Evolutionary conservation across 768 basidiomycete genomes (phyloP).

Genomic region (Glaciozyma antarctica): DNA sequence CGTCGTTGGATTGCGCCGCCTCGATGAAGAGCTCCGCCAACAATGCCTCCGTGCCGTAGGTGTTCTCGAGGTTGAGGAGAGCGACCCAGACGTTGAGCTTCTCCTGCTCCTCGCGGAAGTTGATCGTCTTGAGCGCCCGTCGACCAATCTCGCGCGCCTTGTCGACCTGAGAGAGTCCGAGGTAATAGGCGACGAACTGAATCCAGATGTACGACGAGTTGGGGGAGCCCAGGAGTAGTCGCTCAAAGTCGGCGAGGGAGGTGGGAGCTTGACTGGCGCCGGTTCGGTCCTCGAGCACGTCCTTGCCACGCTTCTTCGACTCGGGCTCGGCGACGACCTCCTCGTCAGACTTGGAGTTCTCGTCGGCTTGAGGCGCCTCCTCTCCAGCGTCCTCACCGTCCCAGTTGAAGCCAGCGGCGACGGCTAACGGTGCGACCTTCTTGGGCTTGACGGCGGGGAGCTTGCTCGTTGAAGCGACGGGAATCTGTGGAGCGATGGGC

Average conservation of each 20-base stretch:
- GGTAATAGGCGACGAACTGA: constrained; percentile 97
- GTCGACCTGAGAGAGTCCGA: constrained; percentile 91
- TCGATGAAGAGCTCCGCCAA: constrained; percentile 79
- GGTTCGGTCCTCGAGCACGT: constrained; percentile 45
- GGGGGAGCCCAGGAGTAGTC: constrained; percentile 80
- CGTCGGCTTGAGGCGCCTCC: constrained; percentile 43
- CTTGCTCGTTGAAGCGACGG: constrained; percentile 31
- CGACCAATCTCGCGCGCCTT: constrained; percentile 82
- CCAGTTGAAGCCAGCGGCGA: constrained; percentile 30
- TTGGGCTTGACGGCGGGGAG: constrained; percentile 9
- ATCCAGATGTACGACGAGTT: constrained; percentile 98
- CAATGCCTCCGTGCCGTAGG: constrained; percentile 74
- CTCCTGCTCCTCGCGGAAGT: constrained; percentile 91
- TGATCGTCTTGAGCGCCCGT: constrained; percentile 75
- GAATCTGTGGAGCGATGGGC: background rate
- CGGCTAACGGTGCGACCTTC: constrained; percentile 24
- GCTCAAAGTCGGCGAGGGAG: constrained; percentile 90
- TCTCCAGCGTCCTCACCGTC: constrained; percentile 30
- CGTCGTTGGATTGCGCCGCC: constrained; percentile 79
- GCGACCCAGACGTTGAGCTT: constrained; percentile 97
- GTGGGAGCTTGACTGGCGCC: constrained; percentile 73
- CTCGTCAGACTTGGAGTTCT: constrained; percentile 51
- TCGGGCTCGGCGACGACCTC: constrained; percentile 47
- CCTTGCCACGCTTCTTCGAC: constrained; percentile 46
- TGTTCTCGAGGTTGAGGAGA: constrained; percentile 83